Evolutionary conservation across 139 green algal genomes (phyloP), one percentile per base, ranked within the genome.

Genomic region (Chlamydomonas sp.): DNA sequence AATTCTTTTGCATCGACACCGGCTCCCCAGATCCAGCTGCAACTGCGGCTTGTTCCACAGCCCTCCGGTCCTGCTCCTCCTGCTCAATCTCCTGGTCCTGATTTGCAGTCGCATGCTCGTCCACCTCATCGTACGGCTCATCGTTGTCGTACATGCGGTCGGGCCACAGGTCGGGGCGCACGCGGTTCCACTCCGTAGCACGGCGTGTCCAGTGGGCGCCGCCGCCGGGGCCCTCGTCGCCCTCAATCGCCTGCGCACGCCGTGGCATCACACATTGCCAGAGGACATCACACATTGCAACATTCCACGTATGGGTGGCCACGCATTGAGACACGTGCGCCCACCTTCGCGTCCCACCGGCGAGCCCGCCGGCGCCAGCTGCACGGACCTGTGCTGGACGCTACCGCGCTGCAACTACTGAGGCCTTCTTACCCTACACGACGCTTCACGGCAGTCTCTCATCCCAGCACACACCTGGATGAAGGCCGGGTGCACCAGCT

Each of bases 401-500:
- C 75, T 3, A 2, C 57, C 1, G 2, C 81, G 31, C 31, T 49
- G 31, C 31, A 49, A 49, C 31, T 49, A 49, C 31, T 49, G 31
- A 49, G 31, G 31, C 31, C 31, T 49, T 49, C 31, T 49, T 49
- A 49, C 31, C 31, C 31, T 49, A 49, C 31, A 49, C 31, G 31
- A 49, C 31, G 31, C 31, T 49, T 49, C 31, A 49, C 31, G 31
- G 31, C 31, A 49, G 31, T 49, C 31, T 49, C 31, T 49, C 31
- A 49, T 49, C 31, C 12, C 66, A 18, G 66, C 77, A 15, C 7
- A 12, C 15, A 83, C 73, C 80, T 91, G 87, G 1, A 7, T 77
- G 77, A 91, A 91, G 69, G 15, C 74, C 17, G 89, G 84, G 66
- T 89, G 79, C 14, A 92, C 89, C 8, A 92, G 79, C 89, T 92